phyloP scores from a whole-genome alignment of 495 filamentous ascomycete genomes.

The Elaphomyces granulatus region DNA sequence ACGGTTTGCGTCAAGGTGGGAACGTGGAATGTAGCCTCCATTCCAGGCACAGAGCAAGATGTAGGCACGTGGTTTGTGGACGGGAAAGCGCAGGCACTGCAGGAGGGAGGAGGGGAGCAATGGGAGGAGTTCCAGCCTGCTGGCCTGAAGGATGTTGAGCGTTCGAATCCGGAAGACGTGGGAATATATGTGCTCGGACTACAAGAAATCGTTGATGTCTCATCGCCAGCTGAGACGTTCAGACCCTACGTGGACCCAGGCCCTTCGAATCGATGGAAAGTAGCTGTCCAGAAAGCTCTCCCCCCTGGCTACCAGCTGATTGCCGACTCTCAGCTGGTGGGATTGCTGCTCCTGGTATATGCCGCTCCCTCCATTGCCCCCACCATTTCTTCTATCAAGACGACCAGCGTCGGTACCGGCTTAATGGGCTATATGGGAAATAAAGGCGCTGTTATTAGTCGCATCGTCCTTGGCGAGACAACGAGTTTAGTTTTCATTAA shows the following conservation, averaged over 20 bases:
- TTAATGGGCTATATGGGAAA: conserved; percentile 89
- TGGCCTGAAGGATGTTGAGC: not conserved
- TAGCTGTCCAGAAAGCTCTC: conserved; percentile 50
- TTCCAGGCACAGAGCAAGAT: conserved; percentile 71
- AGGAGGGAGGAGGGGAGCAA: not conserved
- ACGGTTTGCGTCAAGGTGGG: conserved; percentile 73
- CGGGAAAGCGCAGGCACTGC: conserved; percentile 38
- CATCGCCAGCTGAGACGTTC: conserved; percentile 46
- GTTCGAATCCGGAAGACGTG: conserved; percentile 38
- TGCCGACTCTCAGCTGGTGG: conserved; percentile 71
- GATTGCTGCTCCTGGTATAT: conserved; percentile 73
- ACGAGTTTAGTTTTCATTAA: conserved; percentile 82
- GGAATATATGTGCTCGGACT: conserved; percentile 82
- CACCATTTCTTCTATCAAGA: conserved; percentile 62
- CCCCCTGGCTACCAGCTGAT: conserved; percentile 64
- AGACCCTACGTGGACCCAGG: conserved; percentile 59
- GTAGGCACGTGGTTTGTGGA: conserved; percentile 73
- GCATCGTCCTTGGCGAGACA: conserved; percentile 78
- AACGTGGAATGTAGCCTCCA: conserved; percentile 86
- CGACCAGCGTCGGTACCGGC: conserved; percentile 68
- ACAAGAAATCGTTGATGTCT: conserved; percentile 85
- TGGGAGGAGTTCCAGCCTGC: not conserved
- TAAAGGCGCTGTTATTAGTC: conserved; percentile 75
- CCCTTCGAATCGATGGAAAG: conserved; percentile 64
- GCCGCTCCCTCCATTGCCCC: conserved; percentile 59